Percentiles rank a stretch among this genome's conserved stretches.
phyloP scores from a whole-genome alignment of 441 rosid genomes.

The Francoa sonchifolia region DNA sequence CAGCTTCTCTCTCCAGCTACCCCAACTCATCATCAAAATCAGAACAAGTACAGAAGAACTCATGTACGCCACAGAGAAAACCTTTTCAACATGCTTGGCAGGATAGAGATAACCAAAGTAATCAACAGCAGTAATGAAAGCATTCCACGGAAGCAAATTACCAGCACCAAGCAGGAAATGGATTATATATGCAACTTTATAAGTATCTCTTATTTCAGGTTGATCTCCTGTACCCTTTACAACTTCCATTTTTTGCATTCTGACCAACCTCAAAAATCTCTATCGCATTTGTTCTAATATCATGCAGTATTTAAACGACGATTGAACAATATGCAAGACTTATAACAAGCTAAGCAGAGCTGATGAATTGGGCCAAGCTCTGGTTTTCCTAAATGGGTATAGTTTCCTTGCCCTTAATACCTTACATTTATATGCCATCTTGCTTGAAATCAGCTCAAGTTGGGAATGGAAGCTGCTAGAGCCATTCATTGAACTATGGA shows the following conservation, averaged over 20 bases:
- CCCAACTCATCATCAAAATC: conserved; percentile 33
- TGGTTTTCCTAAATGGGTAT: conserved; percentile 1
- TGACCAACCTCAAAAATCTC: not conserved
- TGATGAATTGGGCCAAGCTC: not conserved
- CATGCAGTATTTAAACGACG: conserved; percentile 8
- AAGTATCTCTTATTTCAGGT: conserved; percentile 44
- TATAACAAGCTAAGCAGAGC: conserved; percentile 8
- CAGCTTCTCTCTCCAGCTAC: conserved; percentile 44
- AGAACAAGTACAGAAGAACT: conserved; percentile 54
- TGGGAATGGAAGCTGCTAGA: conserved; percentile 4
- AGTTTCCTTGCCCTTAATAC: not conserved
- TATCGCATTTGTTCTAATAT: conserved; percentile 1
- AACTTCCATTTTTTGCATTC: conserved; percentile 29
- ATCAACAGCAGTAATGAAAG: conserved; percentile 80
- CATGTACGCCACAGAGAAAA: conserved; percentile 84
- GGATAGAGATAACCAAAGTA: conserved; percentile 67
- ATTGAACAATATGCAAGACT: conserved; percentile 11
- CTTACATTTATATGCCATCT: not conserved
- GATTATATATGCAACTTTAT: conserved; percentile 55
- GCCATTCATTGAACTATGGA: conserved; percentile 7
- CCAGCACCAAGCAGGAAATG: conserved; percentile 88
- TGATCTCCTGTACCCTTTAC: conserved; percentile 23
- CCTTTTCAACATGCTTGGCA: conserved; percentile 48
- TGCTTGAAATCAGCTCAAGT: not conserved
- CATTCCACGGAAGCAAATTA: conserved; percentile 88